A percentile compares a stretch with the other conserved stretches of the same genome.
These are phyloP conservation scores for Thielaviopsis punctulata DNA, from an alignment of 2,329 filamentous ascomycete genomes.

Conservation along the genomic window DNA sequence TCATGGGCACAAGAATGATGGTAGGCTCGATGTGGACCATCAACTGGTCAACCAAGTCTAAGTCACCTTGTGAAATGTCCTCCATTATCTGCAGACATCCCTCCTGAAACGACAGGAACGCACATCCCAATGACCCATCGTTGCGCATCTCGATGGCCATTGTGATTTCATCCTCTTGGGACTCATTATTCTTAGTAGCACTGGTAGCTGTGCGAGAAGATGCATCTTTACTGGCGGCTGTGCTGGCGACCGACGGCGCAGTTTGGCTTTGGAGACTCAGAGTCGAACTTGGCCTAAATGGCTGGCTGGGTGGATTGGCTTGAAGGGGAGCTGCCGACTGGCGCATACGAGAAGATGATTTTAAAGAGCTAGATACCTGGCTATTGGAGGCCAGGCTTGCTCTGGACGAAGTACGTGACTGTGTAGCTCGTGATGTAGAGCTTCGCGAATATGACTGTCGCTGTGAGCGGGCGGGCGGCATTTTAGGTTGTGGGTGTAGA, in stretches of 20 bases:
- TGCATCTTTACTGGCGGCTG: background rate
- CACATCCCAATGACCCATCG: slow-evolving; percentile 60
- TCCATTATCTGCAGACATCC: slow-evolving; percentile 60
- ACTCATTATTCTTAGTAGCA: background rate
- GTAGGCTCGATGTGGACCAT: slow-evolving; percentile 38
- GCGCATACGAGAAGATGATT: background rate
- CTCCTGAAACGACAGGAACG: slow-evolving; percentile 59
- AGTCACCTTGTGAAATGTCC: slow-evolving; percentile 52
- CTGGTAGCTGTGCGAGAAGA: background rate
- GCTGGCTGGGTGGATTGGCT: background rate
- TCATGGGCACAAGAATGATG: slow-evolving; percentile 33
- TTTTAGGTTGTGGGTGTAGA: background rate
- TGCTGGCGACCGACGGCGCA: background rate
- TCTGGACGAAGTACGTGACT: background rate
- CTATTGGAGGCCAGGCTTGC: background rate
- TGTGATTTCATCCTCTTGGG: background rate
- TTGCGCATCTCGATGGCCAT: slow-evolving; percentile 61
- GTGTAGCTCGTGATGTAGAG: background rate
- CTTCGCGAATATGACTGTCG: background rate
- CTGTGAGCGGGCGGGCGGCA: background rate
- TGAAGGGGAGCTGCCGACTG: background rate
- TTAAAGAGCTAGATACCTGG: background rate
- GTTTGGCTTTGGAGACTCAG: background rate
- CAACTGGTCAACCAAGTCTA: slow-evolving; percentile 49
- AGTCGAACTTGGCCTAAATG: background rate